Percentiles rank a stretch among this genome's conserved stretches.
These are phyloP conservation scores for Huntiella decipiens DNA, from an alignment of 2,329 filamentous ascomycete genomes.

Conservation along the genomic window DNA sequence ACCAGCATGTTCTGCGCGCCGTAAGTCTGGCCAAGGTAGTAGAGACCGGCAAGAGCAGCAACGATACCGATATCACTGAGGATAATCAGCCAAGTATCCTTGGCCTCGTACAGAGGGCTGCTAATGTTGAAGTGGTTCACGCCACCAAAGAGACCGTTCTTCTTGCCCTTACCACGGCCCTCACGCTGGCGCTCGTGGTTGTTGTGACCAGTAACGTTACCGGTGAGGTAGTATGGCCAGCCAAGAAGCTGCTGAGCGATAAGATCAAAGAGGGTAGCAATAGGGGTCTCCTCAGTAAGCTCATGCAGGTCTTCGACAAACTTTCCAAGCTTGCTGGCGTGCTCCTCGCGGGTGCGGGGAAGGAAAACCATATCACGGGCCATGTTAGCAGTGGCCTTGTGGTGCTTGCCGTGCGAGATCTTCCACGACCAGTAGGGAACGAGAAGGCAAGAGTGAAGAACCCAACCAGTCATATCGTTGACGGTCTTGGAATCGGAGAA, in stretches of 20 bases:
- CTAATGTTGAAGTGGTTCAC: slow-evolving; percentile 90
- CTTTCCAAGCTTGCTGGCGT: slow-evolving; percentile 55
- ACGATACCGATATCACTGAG: slow-evolving; percentile 69
- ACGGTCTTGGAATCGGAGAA: slow-evolving; percentile 83
- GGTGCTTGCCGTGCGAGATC: slow-evolving; percentile 96
- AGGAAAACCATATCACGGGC: slow-evolving; percentile 98
- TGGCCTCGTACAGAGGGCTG: slow-evolving; percentile 80
- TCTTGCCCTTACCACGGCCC: slow-evolving; percentile 83
- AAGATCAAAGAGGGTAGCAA: slow-evolving; percentile 56
- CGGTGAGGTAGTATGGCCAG: slow-evolving; percentile 80
- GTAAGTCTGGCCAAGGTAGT: slow-evolving; percentile 53
- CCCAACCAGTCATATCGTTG: slow-evolving; percentile 84
- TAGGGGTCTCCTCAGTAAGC: slow-evolving; percentile 85
- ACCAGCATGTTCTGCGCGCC: slow-evolving; percentile 76
- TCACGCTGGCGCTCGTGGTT: slow-evolving; percentile 78
- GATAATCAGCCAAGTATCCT: slow-evolving; percentile 71
- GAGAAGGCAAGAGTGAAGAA: slow-evolving; percentile 71
- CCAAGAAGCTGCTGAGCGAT: slow-evolving; percentile 74
- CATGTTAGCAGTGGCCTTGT: slow-evolving; percentile 96
- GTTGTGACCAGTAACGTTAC: slow-evolving; percentile 93
- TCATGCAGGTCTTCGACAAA: slow-evolving; percentile 68
- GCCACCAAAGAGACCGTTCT: slow-evolving; percentile 57
- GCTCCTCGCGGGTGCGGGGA: slow-evolving; percentile 74
- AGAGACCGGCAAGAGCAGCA: slow-evolving; percentile 42
- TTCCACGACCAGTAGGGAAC: slow-evolving; percentile 99